Base-by-base conservation (phyloP, 441 rosid genomes). In the Pelargonium australe region DNA sequence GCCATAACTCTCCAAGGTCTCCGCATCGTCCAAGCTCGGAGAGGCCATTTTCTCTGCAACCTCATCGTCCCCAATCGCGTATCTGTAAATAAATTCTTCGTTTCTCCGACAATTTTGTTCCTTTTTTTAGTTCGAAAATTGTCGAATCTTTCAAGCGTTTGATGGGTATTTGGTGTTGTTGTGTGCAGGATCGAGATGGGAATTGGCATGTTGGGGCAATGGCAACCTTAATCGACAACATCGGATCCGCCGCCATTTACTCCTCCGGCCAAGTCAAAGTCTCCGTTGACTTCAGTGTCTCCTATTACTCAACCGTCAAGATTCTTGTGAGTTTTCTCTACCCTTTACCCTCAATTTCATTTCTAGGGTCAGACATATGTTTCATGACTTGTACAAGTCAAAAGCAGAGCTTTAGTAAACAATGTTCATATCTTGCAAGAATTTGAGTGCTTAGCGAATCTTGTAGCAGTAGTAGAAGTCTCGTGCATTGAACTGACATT, bases 191-290 rank as follows among this genome's bases (percentile, higher is more conserved):
- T 70, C 64, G 68, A 41, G 78, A 83, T 76, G 87, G 91, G 51
- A 82, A 73, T 65, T 88, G 89, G 92, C 79, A 79, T 1, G 72
- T 66, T 12, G 95, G 92, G 73, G 87, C 85, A 0, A 81, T 88
- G 47, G 80, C 86, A 10, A 72, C 86, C 0, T 62, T 80, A 73
- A 78, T 90, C 13, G 94, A 87, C 16, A 67, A 73, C 28, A 75
- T 86, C 7, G 90, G 84, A 0, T 84, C 83, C 6, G 67, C 76
- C 11, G 83, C 84, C 10, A 73, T 81, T 1, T 80, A 72, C 73
- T 80, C 84, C 23, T 8, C 65, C n/a, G 87, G 78, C 16, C 72
- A 43, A 17, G 0, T 71, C 40, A 71, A 79, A 71, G 77, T 70
- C 13, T 70, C 82, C 6, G 72, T 84, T 68, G 88, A 86, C 74